Evolutionary conservation across 768 basidiomycete species (phyloP).

Genomic region (Kwoniella sp.): DNA sequence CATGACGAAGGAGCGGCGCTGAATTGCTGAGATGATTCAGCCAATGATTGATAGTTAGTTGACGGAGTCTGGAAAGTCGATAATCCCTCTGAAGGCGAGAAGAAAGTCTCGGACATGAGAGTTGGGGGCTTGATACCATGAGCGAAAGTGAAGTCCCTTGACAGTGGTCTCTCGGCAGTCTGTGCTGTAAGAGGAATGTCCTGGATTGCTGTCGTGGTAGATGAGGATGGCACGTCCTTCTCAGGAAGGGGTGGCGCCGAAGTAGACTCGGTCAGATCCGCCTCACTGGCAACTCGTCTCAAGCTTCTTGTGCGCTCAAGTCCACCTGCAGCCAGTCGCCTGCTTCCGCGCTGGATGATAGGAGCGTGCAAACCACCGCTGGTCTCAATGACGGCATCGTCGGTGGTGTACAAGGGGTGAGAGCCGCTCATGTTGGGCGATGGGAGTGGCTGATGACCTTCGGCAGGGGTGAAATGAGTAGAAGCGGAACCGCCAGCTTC

Average conservation of each 20-base stretch:
- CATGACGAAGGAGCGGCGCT: constrained; percentile 1
- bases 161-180: constrained; percentile 30
- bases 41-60: constrained; percentile 7
- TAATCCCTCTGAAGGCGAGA: constrained; percentile 1
- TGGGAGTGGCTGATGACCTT: constrained; percentile 14
- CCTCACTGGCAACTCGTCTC: constrained; percentile 46
- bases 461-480: constrained; percentile 31
- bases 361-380: constrained; percentile 46
- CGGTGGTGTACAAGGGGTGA: constrained; percentile 29
- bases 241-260: constrained; percentile 15
- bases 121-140: constrained; percentile 41
- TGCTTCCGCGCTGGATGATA: constrained; percentile 38
- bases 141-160: constrained; percentile 50
- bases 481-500: constrained; percentile 38
- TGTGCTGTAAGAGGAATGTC: constrained; percentile 40
- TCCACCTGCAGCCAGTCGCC: constrained; percentile 41
- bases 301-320: constrained; percentile 35
- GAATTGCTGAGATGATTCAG: background rate
- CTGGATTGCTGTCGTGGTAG: constrained; percentile 3
- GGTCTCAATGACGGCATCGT: constrained; percentile 48
- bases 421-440: constrained; percentile 13
- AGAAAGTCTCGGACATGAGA: constrained; percentile 11
- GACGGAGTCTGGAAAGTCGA: constrained; percentile 11
- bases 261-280: constrained; percentile 33
- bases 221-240: constrained; percentile 5